These are phyloP conservation scores for Protomyces gravidus DNA, from an alignment of 1,139 yeast species.

Conservation along the genomic window DNA sequence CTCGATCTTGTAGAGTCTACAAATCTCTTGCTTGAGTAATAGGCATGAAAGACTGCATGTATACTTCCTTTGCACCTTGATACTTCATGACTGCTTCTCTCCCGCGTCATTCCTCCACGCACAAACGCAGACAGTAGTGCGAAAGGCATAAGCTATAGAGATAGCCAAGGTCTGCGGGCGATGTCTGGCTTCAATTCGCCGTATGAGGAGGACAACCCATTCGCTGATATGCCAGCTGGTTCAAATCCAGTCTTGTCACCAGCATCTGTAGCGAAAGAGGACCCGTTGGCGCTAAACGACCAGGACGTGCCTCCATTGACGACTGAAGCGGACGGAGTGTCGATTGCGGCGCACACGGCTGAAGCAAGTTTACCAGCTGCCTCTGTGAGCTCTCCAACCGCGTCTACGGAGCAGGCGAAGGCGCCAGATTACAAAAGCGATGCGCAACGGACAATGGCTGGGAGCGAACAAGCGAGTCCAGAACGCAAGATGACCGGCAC, in stretches of 20 bases:
- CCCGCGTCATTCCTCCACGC: too few species aligned
- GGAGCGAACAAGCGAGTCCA: not conserved
- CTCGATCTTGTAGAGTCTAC: conserved; percentile 43
- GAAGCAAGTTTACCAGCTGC: not conserved
- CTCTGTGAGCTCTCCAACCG: not conserved
- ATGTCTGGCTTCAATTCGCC: conserved; percentile 23
- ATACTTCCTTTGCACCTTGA: too few species aligned
- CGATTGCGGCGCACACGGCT: not conserved
- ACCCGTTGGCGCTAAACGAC: not conserved
- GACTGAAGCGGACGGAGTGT: not conserved
- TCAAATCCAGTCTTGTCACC: not conserved
- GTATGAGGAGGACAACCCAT: conserved; percentile 26
- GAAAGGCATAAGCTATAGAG: too few species aligned
- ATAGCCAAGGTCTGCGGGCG: too few species aligned
- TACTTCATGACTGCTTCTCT: too few species aligned
- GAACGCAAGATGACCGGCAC: not conserved
- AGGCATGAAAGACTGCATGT: too few species aligned
- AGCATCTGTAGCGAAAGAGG: not conserved
- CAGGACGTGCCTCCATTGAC: not conserved
- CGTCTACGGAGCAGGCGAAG: not conserved
- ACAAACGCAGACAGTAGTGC: too few species aligned
- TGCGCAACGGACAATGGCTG: not conserved
- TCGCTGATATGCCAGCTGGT: conserved; percentile 25
- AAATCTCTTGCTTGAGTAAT: too few species aligned
- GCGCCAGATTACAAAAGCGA: not conserved